Percentiles rank a stretch among this genome's conserved stretches.
Conservation (phyloP, 2,329 filamentous ascomycete species). For the Alternaria solani region DNA sequence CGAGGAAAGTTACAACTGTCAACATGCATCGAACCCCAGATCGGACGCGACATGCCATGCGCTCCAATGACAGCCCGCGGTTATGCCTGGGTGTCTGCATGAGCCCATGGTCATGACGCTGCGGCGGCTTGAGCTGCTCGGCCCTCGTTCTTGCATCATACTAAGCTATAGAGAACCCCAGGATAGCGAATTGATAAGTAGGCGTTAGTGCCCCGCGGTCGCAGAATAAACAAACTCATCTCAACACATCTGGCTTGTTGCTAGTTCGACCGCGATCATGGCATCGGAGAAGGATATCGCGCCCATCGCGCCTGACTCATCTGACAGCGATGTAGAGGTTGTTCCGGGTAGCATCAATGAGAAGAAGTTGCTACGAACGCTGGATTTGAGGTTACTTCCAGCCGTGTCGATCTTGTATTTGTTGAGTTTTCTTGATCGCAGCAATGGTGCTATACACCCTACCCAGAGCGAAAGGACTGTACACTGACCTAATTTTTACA, state of each 20-base stretch:
- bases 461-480: background rate
- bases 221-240: background rate
- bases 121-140: slow-evolving; percentile 15
- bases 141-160: slow-evolving; percentile 47
- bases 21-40: slow-evolving; percentile 13
- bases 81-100: slow-evolving; percentile 6
- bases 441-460: slow-evolving; percentile 36
- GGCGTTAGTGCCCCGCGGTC: background rate
- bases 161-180: background rate
- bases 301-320: slow-evolving; percentile 28
- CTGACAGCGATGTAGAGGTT: slow-evolving; percentile 40
- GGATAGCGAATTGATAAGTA: slow-evolving; percentile 9
- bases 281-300: slow-evolving; percentile 32
- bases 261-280: slow-evolving; percentile 19
- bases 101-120: slow-evolving; percentile 17
- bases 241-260: background rate
- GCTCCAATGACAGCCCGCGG: slow-evolving; percentile 28
- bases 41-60: slow-evolving; percentile 1
- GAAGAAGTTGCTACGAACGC: slow-evolving; percentile 66
- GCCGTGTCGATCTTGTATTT: slow-evolving; percentile 55
- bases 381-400: slow-evolving; percentile 54
- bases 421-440: slow-evolving; percentile 49
- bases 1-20: background rate
- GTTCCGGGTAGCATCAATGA: slow-evolving; percentile 58
- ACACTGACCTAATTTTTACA: background rate